phyloP scores from a whole-genome alignment of 176 grass and related monocot species.

The Zea luxurians region DNA sequence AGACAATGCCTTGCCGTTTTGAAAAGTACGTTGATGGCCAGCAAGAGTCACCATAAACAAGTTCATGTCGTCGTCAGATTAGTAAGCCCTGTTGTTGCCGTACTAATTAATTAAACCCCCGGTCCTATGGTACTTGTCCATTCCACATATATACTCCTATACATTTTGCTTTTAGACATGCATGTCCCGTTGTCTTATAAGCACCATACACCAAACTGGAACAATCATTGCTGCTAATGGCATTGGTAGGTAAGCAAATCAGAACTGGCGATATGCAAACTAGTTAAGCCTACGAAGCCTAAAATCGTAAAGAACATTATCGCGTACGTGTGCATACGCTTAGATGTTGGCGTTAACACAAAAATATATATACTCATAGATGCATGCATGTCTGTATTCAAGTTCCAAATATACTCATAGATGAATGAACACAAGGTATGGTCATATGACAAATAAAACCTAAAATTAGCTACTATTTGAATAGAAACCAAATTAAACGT shows the following conservation, averaged over 20 bases:
- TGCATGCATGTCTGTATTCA: not conserved
- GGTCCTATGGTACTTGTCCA: not conserved
- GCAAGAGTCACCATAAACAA: constrained; percentile 33
- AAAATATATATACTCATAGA: not conserved
- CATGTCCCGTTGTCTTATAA: constrained; percentile 29
- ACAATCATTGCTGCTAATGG: constrained; percentile 47
- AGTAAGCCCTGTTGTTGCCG: not conserved
- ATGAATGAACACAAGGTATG: not conserved
- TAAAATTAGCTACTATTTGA: constrained; percentile 13
- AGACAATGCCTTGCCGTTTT: constrained; percentile 12
- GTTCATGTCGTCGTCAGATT: constrained; percentile 26
- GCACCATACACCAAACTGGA: constrained; percentile 4
- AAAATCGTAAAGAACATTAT: constrained; percentile 15
- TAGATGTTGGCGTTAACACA: not conserved
- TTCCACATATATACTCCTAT: not conserved
- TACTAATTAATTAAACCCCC: constrained; percentile 17
- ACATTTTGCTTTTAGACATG: constrained; percentile 45
- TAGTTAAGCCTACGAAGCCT: constrained; percentile 11
- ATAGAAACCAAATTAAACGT: not conserved
- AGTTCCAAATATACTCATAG: not conserved
- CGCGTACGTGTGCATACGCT: constrained; percentile 2
- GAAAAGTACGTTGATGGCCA: constrained; percentile 38
- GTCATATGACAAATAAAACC: not conserved
- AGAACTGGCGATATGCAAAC: constrained; percentile 9
- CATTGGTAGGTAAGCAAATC: constrained; percentile 48